phyloP scores from a whole-genome alignment of 1,284 basidiomycete genomes.

The Pulchroboletus neoregius region DNA sequence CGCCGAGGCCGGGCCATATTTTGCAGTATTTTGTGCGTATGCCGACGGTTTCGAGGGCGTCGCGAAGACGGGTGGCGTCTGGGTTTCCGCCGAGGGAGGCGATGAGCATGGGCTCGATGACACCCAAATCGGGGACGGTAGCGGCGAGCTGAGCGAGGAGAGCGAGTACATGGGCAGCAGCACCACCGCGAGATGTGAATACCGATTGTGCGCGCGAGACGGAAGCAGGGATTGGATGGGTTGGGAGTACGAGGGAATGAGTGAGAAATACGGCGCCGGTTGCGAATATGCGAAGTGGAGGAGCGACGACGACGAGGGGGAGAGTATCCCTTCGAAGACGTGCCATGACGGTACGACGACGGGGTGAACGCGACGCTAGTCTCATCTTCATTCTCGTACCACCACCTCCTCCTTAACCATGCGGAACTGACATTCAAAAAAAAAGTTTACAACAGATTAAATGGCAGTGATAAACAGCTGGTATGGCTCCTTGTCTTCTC shows the following conservation, averaged over 20 bases:
- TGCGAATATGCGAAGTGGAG: constrained; percentile 55
- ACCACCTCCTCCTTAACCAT: too few species aligned
- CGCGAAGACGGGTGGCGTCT: constrained; percentile 58
- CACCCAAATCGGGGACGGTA: constrained; percentile 28
- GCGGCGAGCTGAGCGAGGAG: constrained; percentile 61
- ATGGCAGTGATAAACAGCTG: constrained; percentile 19
- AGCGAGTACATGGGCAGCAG: constrained; percentile 65
- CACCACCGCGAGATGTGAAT: constrained; percentile 60
- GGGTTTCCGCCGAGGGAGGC: constrained; percentile 69
- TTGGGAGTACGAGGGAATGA: constrained; percentile 58
- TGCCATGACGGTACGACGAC: constrained; percentile 17
- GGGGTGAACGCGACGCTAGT: too few species aligned
- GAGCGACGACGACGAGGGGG: constrained; percentile 21
- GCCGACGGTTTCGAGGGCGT: constrained; percentile 62
- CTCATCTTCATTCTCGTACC: too few species aligned
- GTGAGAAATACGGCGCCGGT: constrained; percentile 76
- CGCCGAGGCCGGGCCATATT: constrained; percentile 62
- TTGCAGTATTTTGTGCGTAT: constrained; percentile 72
- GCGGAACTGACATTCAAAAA: too few species aligned
- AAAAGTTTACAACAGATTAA: too few species aligned
- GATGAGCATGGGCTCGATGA: constrained; percentile 63
- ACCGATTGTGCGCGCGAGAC: constrained; percentile 69
- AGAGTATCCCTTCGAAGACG: constrained; percentile 38
- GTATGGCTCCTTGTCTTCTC: constrained; percentile 22
- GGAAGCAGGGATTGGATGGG: constrained; percentile 55